Conservation (phyloP, 495 filamentous ascomycete species). For the Penicillium samsonianum region DNA sequence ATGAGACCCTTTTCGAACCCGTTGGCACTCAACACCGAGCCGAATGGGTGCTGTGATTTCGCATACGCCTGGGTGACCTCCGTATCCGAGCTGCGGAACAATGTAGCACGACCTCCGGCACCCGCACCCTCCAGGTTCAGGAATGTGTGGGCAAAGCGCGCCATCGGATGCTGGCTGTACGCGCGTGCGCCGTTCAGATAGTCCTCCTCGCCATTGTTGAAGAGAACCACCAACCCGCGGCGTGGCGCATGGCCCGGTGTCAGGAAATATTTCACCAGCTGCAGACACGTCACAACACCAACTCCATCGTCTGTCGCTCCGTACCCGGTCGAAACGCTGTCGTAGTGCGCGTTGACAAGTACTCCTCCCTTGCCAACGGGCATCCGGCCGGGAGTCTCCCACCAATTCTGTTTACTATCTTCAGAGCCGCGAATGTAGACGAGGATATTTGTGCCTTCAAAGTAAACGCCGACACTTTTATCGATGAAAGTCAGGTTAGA, state of each 20-base stretch:
- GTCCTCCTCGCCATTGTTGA: slow-evolving; percentile 98
- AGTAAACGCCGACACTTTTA: slow-evolving; percentile 59
- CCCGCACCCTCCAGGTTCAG: slow-evolving; percentile 95
- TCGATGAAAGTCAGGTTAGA: slow-evolving; percentile 73
- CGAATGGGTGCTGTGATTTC: slow-evolving; percentile 72
- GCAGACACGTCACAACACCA: slow-evolving; percentile 80
- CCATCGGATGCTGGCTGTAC: slow-evolving; percentile 80
- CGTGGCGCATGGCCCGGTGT: slow-evolving; percentile 72
- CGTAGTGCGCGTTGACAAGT: slow-evolving; percentile 93
- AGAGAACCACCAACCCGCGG: slow-evolving; percentile 76
- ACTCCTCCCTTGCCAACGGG: slow-evolving; percentile 70
- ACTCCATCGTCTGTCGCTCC: slow-evolving; percentile 95
- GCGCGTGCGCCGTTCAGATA: slow-evolving; percentile 85
- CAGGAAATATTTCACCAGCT: slow-evolving; percentile 88
- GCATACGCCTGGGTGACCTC: slow-evolving; percentile 83
- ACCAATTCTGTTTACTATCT: slow-evolving; percentile 68
- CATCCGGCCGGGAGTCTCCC: slow-evolving; percentile 47
- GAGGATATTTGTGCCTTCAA: slow-evolving; percentile 90
- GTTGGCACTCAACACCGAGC: slow-evolving; percentile 76
- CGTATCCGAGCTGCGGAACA: slow-evolving; percentile 84
- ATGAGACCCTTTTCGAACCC: slow-evolving; percentile 79
- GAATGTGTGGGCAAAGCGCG: slow-evolving; percentile 76
- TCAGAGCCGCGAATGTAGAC: slow-evolving; percentile 84
- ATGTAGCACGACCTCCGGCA: slow-evolving; percentile 81
- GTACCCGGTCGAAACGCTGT: slow-evolving; percentile 87